Evolutionary conservation across 768 basidiomycete genomes (phyloP), one percentile per base, ranked within the genome.

Genomic region (Termitomyces sp.): DNA sequence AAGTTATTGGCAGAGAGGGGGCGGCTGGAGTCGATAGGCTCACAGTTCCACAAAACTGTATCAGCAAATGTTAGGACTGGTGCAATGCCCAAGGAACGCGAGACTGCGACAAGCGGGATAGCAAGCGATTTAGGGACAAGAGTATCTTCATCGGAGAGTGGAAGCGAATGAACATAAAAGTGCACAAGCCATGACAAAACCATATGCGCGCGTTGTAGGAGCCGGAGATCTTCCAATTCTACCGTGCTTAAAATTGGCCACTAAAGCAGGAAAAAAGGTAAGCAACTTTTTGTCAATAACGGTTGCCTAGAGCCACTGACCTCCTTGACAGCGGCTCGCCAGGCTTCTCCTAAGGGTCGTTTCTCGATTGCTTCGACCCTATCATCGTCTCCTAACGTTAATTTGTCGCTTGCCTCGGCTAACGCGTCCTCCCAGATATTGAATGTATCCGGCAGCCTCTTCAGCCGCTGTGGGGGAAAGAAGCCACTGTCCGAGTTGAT

Each of bases 61-160:
- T 97, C 96, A 28, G 95, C 91, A 68, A 94, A 99, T 0, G 95
- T 99, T 62, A 98, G 77, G 60, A 99, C 84, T 4, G 96, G 96
- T 6, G 95, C 94, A n/a, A 95, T 86, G 52, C 84, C 85, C 43
- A 99, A 80, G 52, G 80, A 71, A 10, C 79, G 79, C 14, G 93
- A 96, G 48, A 96, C 84, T 18, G 79, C 66, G 30, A 91, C 80
- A 30, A 97, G 78, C 0, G 96, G 95, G 24, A 90, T 71, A 1
- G 92, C 81, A 41, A 99, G 76, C 10, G 87, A 79, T 58, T 82
- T 78, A 2, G 96, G 96, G 35, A 99, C 82, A 52, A 79, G 65
- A 41, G 85, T 71, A 1, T 83, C 69, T 48, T 67, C 58, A 35
- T 73, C 65, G 18, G 72, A 63, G 5, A 72, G 70, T 8, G 86